Percentiles rank a stretch among this genome's conserved stretches.
phyloP scores from a whole-genome alignment of 108 stramenopile genomes.

The Bacterosira constricta region DNA sequence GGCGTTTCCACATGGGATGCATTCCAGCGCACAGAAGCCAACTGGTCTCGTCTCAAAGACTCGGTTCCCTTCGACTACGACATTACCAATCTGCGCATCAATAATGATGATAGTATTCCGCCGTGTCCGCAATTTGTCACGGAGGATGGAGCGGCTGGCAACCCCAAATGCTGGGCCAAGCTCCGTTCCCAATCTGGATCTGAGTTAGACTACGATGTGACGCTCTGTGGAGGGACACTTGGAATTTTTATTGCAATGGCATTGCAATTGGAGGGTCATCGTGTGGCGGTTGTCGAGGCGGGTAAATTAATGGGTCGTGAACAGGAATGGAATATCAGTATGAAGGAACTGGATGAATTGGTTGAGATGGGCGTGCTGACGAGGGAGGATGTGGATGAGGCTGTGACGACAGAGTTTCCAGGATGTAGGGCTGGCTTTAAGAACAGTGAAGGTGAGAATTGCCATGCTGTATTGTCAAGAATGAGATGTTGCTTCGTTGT shows the following conservation, averaged over 20 bases:
- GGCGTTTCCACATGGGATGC: slow-evolving; percentile 72
- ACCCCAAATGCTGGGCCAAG: slow-evolving; percentile 70
- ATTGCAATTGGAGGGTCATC: slow-evolving; percentile 74
- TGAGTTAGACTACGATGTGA: slow-evolving; percentile 81
- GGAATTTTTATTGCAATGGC: slow-evolving; percentile 91
- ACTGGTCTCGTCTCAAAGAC: slow-evolving; percentile 68
- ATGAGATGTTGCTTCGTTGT: background rate
- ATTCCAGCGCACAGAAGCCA: slow-evolving; percentile 67
- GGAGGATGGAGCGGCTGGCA: slow-evolving; percentile 68
- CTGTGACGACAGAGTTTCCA: slow-evolving; percentile 80
- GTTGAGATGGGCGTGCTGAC: slow-evolving; percentile 76
- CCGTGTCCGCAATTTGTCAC: slow-evolving; percentile 65
- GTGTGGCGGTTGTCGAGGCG: slow-evolving; percentile 84
- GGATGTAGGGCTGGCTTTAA: slow-evolving; percentile 79
- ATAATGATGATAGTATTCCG: slow-evolving; percentile 45
- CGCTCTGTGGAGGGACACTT: slow-evolving; percentile 90
- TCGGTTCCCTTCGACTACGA: slow-evolving; percentile 68
- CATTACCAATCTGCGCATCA: slow-evolving; percentile 21
- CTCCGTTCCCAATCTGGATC: slow-evolving; percentile 46
- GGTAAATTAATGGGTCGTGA: slow-evolving; percentile 81
- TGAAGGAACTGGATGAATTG: slow-evolving; percentile 84
- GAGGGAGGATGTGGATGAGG: slow-evolving; percentile 76
- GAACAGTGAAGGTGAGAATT: slow-evolving; percentile 49
- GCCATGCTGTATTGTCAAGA: background rate
- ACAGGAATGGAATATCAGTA: slow-evolving; percentile 95